Evolutionary conservation across 305 asterid species (phyloP), one percentile per base, ranked within the genome.

Genomic region (Rubia balearica): DNA sequence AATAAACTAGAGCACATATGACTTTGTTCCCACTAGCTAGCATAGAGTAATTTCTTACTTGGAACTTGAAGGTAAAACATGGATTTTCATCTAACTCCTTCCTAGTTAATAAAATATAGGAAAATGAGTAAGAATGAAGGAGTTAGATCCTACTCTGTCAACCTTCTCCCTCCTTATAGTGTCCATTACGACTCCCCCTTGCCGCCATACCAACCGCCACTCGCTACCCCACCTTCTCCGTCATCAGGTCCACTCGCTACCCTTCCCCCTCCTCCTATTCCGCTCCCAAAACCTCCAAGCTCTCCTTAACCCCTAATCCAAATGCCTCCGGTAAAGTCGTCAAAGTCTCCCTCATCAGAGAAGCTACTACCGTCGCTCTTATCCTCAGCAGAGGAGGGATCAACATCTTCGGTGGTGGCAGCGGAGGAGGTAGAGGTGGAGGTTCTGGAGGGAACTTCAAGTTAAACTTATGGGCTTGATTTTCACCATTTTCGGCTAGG

Each of bases 401-500:
- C 57, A 43, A 17, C 71, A 63, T 55, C 62, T 65, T 51, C 3
- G 70, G 71, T 11, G 73, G 72, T 5, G 72, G 71, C 0, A 64
- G 70, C 7, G 68, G 49, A 7, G 68, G 68, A 17, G 68, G 67
- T 4, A 72, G 75, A 1, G 91, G 90, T 0, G 88, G 92, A 0
- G 85, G 88, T 0, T 74, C 81, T 0, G 83, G 83, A 0, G 92
- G 86, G 33, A 73, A 73, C 67, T 90, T 86, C 77, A 88, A 94
- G 97, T 80, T 87, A 9, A 73, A 82, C 64, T 88, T 88, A 74
- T 90, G 94, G 96, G 79, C 88, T 16, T 73, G 83, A 55, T 4
- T 87, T 12, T 79, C 86, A 62, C 80, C 89, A 0, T 76, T 81
- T 4, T 75, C 84, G 10, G 99, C 99, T 17, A 69, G 80, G 30